Evolutionary conservation across 1,139 yeast species (phyloP).

Genomic region (Yamadazyma atmosphaerica): DNA sequence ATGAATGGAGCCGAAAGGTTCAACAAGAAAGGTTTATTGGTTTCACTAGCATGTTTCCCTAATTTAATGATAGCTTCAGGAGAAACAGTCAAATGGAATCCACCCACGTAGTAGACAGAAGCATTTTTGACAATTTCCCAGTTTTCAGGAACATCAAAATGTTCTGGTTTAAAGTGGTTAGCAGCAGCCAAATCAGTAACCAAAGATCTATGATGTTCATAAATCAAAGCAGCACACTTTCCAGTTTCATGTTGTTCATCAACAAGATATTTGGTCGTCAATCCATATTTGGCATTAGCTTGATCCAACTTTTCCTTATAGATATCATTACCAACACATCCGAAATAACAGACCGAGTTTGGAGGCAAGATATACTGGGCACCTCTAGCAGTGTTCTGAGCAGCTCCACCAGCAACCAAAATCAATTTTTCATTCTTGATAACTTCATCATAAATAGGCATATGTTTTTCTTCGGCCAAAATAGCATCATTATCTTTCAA

Average conservation of each 20-base stretch:
- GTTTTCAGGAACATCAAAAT: conserved; percentile 85
- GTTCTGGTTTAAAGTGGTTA: conserved; percentile 89
- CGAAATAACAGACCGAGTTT: conserved; percentile 87
- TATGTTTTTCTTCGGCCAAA: conserved; percentile 83
- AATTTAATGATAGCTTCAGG: conserved; percentile 89
- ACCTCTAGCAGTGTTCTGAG: conserved; percentile 98
- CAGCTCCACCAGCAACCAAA: conserved; percentile 97
- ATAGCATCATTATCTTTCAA: conserved; percentile 94
- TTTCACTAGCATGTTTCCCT: conserved; percentile 88
- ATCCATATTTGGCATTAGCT: conserved; percentile 89
- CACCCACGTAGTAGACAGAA: conserved; percentile 87
- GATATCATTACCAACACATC: conserved; percentile 92
- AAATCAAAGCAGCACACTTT: conserved; percentile 95
- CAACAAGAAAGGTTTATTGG: conserved; percentile 78
- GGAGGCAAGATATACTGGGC: conserved; percentile 90
- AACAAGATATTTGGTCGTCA: conserved; percentile 80
- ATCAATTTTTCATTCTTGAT: conserved; percentile 60
- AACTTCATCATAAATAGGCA: conserved; percentile 83
- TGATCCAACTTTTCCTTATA: conserved; percentile 77
- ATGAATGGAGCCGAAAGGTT: conserved; percentile 97
- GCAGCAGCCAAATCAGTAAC: conserved; percentile 98
- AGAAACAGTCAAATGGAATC: conserved; percentile 96
- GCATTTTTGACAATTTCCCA: conserved; percentile 86
- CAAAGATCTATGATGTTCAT: conserved; percentile 85
- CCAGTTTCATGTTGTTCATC: conserved; percentile 83